These are phyloP conservation scores for Geosmithia morbida DNA, from an alignment of 2,329 filamentous ascomycete genomes.

Conservation along the genomic window DNA sequence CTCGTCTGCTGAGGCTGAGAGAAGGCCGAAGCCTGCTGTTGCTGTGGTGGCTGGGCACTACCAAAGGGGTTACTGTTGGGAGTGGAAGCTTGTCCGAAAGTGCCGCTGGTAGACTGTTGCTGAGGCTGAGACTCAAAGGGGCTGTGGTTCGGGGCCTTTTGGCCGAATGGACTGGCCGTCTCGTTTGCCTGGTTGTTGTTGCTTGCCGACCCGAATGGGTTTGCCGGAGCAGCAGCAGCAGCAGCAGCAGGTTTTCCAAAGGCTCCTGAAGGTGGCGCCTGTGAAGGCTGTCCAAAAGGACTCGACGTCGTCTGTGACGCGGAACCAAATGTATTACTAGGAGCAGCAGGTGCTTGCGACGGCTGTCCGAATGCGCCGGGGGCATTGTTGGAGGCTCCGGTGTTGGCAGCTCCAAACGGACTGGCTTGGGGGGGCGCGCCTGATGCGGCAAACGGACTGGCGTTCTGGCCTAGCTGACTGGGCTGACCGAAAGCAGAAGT, in stretches of 20 bases:
- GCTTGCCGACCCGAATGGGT: neutral
- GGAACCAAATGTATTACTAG: neutral
- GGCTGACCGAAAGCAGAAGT: constrained; percentile 3
- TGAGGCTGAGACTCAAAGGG: constrained; percentile 7
- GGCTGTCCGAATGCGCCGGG: constrained; percentile 10
- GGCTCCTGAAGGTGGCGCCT: constrained; percentile 4
- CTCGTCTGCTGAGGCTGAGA: neutral
- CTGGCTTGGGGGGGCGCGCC: constrained; percentile 1
- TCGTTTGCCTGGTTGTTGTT: neutral
- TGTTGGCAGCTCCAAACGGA: constrained; percentile 3
- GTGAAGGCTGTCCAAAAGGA: constrained; percentile 3
- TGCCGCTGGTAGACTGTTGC: constrained; percentile 2
- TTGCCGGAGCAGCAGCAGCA: constrained; percentile 1
- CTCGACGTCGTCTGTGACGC: neutral
- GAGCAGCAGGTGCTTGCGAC: constrained; percentile 2
- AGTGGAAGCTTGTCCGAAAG: neutral
- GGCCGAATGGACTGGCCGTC: neutral
- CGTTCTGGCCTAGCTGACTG: constrained; percentile 18
- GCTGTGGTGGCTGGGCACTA: constrained; percentile 1
- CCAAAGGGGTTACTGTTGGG: constrained; percentile 12
- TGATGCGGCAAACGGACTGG: constrained; percentile 21
- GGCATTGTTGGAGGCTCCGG: constrained; percentile 1
- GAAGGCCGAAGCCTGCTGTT: constrained; percentile 1
- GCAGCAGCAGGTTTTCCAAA: neutral
- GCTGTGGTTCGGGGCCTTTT: constrained; percentile 1